Percentiles rank a stretch among this genome's conserved stretches.
phyloP scores from a whole-genome alignment of 2,329 filamentous ascomycete genomes.

The Scytalidium lignicola region DNA sequence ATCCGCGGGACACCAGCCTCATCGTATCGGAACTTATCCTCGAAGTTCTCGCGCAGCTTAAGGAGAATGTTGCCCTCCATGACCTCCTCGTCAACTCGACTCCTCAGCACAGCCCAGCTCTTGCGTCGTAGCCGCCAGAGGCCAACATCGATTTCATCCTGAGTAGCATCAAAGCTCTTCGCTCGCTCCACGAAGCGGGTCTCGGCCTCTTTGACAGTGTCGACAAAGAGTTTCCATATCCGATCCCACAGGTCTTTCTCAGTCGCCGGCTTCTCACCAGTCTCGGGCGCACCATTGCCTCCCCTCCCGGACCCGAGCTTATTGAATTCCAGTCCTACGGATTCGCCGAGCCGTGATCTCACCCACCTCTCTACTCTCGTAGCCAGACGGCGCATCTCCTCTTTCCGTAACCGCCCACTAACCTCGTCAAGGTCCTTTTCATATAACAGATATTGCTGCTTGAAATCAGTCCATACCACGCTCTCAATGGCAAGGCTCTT shows the following conservation, averaged over 20 bases:
- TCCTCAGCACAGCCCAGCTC: slow-evolving; percentile 85
- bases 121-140: slow-evolving; percentile 90
- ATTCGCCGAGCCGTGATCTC: slow-evolving; percentile 78
- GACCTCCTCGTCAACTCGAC: slow-evolving; percentile 90
- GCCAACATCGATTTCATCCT: slow-evolving; percentile 86
- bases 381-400: slow-evolving; percentile 92
- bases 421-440: slow-evolving; percentile 90
- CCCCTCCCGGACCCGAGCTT: slow-evolving; percentile 85
- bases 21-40: slow-evolving; percentile 98
- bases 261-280: slow-evolving; percentile 62
- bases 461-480: slow-evolving; percentile 84
- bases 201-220: slow-evolving; percentile 81
- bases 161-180: slow-evolving; percentile 86
- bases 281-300: slow-evolving; percentile 74
- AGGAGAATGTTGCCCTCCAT: slow-evolving; percentile 95
- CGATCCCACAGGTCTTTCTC: slow-evolving; percentile 95
- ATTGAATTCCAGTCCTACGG: slow-evolving; percentile 90
- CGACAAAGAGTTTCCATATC: slow-evolving; percentile 81
- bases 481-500: slow-evolving; percentile 69
- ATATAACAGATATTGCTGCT: slow-evolving; percentile 72
- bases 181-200: slow-evolving; percentile 80
- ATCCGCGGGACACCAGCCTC: slow-evolving; percentile 91
- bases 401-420: slow-evolving; percentile 76
- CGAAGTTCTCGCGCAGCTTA: slow-evolving; percentile 96
- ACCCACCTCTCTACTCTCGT: slow-evolving; percentile 93